Evolutionary conservation across 2,329 filamentous ascomycete species (phyloP), one percentile per base, ranked within the genome.

Genomic region (Phialemonium atrogriseum): DNA sequence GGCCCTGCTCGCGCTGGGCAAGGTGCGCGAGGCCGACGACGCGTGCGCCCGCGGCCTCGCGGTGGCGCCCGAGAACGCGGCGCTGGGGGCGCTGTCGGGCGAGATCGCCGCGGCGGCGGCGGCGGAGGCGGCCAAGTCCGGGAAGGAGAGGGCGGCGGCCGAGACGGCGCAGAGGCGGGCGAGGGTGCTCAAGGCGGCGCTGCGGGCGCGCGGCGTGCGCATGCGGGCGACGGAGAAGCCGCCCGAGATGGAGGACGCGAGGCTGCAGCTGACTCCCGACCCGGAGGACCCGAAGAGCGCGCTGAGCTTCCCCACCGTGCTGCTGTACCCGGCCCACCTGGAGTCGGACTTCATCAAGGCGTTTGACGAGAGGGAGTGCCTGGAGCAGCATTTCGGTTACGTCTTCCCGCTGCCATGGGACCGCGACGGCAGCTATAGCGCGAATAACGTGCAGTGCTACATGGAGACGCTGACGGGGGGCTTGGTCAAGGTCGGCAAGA

Each of bases 341-440:
- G 79, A 96, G 63, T 83, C 77, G 2, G 91, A 98, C 56, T 91
- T 98, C 47, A 73, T 98, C 58, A 94, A 94, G 62, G 74, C 75
- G 0, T 91, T 94, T 47, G 68, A 70, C 32, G 91, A 96, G 65
- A 75, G 70, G 37, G 78, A 91, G 45, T 71, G 70, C 11, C 64
- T 95, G 17, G 69, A 68, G 7, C 78, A 89, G 43, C 88, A 95
- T 55, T 64, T 98, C 30, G 66, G 68, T 4, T 94, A 95, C 49
- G 80, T 96, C 8, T 74, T 98, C 36, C 89, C 88, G 3, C 58
- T 87, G 47, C 86, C 87, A 10, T 98, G 91, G 91, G 91, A 96
- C 47, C 49, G 55, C 11, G 62, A 69, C 38, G 58, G 68, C 2
- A 77, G 77, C 47, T 95, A 94, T 56, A 71, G 62, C 1, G 45